phyloP scores from a whole-genome alignment of 2,329 filamentous ascomycete species.

The Xylaria sp. region DNA sequence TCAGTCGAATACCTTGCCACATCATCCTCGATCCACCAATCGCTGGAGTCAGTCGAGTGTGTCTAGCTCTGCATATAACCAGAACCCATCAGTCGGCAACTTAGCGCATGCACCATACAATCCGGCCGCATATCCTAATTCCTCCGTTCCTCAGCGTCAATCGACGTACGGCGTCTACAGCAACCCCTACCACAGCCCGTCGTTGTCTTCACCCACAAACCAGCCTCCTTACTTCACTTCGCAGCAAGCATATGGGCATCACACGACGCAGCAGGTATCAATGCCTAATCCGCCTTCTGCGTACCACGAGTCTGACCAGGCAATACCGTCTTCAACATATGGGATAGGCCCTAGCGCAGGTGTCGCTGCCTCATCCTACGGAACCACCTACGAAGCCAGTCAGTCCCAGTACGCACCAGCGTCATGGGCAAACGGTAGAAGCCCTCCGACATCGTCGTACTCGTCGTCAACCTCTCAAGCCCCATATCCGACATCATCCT shows the following conservation, averaged over 20 bases:
- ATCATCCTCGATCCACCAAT: constrained; percentile 40
- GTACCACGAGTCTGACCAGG: constrained; percentile 39
- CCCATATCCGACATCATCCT: constrained; percentile 48
- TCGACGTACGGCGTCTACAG: constrained; percentile 48
- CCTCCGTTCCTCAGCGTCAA: constrained; percentile 44
- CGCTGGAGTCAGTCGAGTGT: constrained; percentile 33
- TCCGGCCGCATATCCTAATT: constrained; percentile 52
- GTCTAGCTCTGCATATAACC: constrained; percentile 28
- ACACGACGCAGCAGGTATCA: constrained; percentile 29
- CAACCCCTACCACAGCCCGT: constrained; percentile 37
- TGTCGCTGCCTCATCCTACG: constrained; percentile 15
- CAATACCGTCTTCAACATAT: constrained; percentile 36
- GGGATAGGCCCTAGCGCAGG: constrained; percentile 24
- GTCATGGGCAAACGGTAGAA: constrained; percentile 38
- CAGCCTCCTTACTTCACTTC: constrained; percentile 31
- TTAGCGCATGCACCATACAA: constrained; percentile 54
- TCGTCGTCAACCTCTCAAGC: constrained; percentile 36
- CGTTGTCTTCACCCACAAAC: constrained; percentile 28
- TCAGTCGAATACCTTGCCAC: constrained; percentile 48
- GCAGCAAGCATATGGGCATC: constrained; percentile 26
- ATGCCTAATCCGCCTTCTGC: constrained; percentile 29
- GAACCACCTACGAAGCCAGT: constrained; percentile 28
- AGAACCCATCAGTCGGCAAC: constrained; percentile 35
- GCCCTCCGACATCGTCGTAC: constrained; percentile 36
- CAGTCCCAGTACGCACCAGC: constrained; percentile 30